Conservation (phyloP, 1,139 yeast species). For the Protomyces lactucae-debilis region DNA sequence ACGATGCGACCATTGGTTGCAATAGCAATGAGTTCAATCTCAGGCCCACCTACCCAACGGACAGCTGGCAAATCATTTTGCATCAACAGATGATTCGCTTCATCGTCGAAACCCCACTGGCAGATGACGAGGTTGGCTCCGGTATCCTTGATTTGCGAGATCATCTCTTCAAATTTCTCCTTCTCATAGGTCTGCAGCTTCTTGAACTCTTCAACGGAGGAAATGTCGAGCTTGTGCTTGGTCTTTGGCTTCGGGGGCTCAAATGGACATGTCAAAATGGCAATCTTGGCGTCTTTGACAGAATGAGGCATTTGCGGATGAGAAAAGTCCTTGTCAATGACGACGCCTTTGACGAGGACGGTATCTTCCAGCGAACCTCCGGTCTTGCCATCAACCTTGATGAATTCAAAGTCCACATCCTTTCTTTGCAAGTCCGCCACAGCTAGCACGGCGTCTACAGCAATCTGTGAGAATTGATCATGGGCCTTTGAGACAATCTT, state of each 20-base stretch:
- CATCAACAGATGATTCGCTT: conserved; percentile 87
- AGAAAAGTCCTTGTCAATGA: conserved; percentile 91
- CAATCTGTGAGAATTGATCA: conserved; percentile 91
- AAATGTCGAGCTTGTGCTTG: conserved; percentile 90
- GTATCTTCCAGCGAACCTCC: conserved; percentile 93
- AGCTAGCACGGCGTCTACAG: conserved; percentile 89
- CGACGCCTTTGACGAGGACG: conserved; percentile 77
- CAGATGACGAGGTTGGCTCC: conserved; percentile 97
- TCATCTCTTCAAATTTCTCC: conserved; percentile 86
- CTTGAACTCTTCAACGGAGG: conserved; percentile 86
- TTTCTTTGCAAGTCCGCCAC: conserved; percentile 89
- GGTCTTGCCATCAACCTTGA: conserved; percentile 90
- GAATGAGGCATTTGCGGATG: conserved; percentile 96
- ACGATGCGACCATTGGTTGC: conserved; percentile 97
- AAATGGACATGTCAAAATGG: conserved; percentile 94
- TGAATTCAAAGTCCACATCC: conserved; percentile 94
- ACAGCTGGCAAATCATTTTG: conserved; percentile 90
- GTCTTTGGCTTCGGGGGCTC: conserved; percentile 99
- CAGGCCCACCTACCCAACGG: conserved; percentile 99
- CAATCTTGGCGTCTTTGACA: conserved; percentile 76
- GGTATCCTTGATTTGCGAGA: conserved; percentile 71
- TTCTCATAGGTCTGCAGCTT: conserved; percentile 88
- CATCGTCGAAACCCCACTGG: conserved; percentile 99
- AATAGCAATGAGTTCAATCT: conserved; percentile 88
- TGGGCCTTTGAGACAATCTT: conserved; percentile 92